Evolutionary conservation across 2,329 filamentous ascomycete species (phyloP), one percentile per base, ranked within the genome.

Genomic region (Cordyceps javanica): DNA sequence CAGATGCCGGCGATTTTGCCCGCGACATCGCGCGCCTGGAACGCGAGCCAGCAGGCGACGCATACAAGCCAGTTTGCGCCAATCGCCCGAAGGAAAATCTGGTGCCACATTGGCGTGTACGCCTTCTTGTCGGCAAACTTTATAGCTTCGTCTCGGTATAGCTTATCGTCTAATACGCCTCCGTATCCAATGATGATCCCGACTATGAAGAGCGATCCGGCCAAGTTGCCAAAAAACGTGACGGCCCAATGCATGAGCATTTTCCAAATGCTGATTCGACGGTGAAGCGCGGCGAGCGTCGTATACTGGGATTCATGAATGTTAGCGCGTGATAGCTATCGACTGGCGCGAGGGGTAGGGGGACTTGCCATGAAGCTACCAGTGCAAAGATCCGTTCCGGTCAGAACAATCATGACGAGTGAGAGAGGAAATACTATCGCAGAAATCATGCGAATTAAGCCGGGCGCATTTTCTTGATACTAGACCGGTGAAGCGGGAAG

Each of bases 21-120:
- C 38, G 72, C 70, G 26, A 81, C 67, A 57, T 82, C 79, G 10
- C 76, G 72, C 11, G 75, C 75, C 59, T 76, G 75, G 28, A 76
- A 67, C 8, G 69, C 71, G 19, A 77, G 68, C 62, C 71, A 82
- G 59, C 76, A 75, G 1, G 77, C 77, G 45, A 82, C 69, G 61
- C 77, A 80, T 13, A 82, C 79, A 1, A 83, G 73, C 79, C 78
- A 82, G 67, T 82, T 82, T 60, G 73, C 76, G 21, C 79, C 76
- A 54, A 83, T 80, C 6, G 69, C 80, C 36, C 77, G 72, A 1
- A 82, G 67, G 64, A 83, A 80, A 49, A 82, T 78, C 58, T 76
- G 72, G 60, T 79, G 76, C 72, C 77, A 82, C 5, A 70, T 61
- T 0, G 78, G 79, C 0, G 68, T 72, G 19, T 79, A 68, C 57